Conservation (phyloP, 495 filamentous ascomycete species). For the Cercophora samala region DNA sequence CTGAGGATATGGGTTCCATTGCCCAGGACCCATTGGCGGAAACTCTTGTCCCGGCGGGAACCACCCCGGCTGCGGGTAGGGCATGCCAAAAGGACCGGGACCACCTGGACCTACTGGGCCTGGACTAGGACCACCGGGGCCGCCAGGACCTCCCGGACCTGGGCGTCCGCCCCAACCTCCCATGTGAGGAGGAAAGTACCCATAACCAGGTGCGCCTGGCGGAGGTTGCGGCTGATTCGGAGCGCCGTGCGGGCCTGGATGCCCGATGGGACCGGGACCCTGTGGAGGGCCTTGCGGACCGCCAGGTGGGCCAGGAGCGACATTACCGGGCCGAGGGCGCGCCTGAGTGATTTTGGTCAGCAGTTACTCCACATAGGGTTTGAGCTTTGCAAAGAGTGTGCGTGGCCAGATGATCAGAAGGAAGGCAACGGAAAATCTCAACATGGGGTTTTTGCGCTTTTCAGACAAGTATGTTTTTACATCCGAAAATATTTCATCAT, state of each 20-base stretch:
- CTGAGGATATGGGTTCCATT: slow-evolving; percentile 47
- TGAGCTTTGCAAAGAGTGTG: slow-evolving; percentile 7
- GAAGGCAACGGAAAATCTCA: slow-evolving; percentile 99
- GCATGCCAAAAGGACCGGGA: slow-evolving; percentile 45
- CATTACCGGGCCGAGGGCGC: slow-evolving; percentile 38
- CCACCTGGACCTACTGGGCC: slow-evolving; percentile 23
- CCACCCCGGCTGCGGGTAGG: slow-evolving; percentile 67
- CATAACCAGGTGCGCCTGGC: slow-evolving; percentile 26
- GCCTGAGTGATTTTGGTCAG: slow-evolving; percentile 33
- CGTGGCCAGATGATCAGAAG: slow-evolving; percentile 67
- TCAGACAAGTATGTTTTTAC: slow-evolving; percentile 75
- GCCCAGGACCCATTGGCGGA: slow-evolving; percentile 57
- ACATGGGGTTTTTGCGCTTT: slow-evolving; percentile 77
- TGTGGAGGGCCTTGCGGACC: slow-evolving; percentile 33
- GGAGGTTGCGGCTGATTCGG: slow-evolving; percentile 35
- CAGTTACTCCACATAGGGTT: slow-evolving; percentile 14
- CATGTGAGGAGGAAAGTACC: slow-evolving; percentile 48
- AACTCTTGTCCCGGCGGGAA: slow-evolving; percentile 81
- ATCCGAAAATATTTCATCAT: slow-evolving; percentile 87
- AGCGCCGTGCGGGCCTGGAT: slow-evolving; percentile 25
- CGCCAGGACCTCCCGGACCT: slow-evolving; percentile 19
- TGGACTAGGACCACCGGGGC: slow-evolving; percentile 27
- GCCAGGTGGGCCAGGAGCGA: slow-evolving; percentile 31
- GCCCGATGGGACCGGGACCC: slow-evolving; percentile 23
- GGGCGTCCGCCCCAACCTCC: slow-evolving; percentile 48